Base-by-base conservation (phyloP, 768 basidiomycete genomes). In the Mycena rosella region DNA sequence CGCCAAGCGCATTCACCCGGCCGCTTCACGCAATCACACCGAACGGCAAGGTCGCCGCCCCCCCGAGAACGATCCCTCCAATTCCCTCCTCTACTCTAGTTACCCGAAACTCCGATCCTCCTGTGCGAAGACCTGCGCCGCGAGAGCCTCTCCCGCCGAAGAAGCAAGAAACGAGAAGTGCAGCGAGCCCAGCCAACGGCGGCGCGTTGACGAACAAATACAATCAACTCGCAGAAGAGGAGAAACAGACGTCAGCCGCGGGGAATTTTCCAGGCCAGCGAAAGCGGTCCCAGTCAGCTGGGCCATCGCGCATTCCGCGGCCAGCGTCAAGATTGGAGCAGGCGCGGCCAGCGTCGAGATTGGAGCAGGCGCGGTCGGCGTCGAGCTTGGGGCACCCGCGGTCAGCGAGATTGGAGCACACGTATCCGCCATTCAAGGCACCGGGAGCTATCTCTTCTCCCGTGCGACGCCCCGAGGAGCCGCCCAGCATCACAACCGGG, bases 281-380 rank as follows among this genome's bases (percentile, higher is more conserved):
- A 22, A 67, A 67, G 52, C 53, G 66, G 38, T 62, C 66, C 5
- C 66, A 67, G 15, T 67, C 66, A n/a, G 54, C 48, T 26, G 45
- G 24, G 34, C 5, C 10, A 24, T 62, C 66, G 30, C 66, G 60
- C 2, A 29, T 67, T 57, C 66, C 66, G 13, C 66, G 60, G 10
- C 48, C 54, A 3, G 18, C 47, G 29, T 47, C 58, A 11, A 34
- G 65, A 32, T 49, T 18, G 20, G 40, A 44, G 15, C 38, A 40
- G 5, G 22, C 22, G 38, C 66, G 60, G 10, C 48, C 54, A 3
- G 18, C 47, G 29, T 47, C 58, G 17, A 34, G 65, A 32, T 49
- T 18, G 20, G 40, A 44, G 15, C 38, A 40, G 5, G 22, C 22
- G 38, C 66, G 60, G 10, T 40, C 54, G 3, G 18, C 47, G 29